Base-by-base conservation (phyloP, 495 filamentous ascomycete species). In the Hypoxylon lienhwacheense region DNA sequence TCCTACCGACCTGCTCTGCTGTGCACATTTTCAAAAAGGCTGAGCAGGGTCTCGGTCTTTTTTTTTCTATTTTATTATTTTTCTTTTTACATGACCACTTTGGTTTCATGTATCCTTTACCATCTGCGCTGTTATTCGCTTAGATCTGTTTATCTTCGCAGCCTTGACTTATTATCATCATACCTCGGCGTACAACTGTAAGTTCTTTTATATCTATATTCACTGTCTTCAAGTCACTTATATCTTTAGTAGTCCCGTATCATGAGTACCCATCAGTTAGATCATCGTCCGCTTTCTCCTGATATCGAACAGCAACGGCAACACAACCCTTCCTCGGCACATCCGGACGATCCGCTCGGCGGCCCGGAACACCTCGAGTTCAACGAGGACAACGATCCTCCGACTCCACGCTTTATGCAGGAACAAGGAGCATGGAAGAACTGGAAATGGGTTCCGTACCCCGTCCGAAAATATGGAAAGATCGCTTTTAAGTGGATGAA, bases 401-500 rank as follows among this genome's bases (percentile, higher is more conserved):
- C 49, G n/a, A 67, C 69, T 24, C 72, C 72, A 40, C 70, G 68
- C 45, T 72, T 73, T 45, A 64, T 73, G 59, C 68, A 75, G 60
- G 68, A 70, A 11, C 51, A 73, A 54, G 26, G 52, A 15, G 47
- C 61, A 14, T 66, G 56, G 55, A 65, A 64, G 42, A 51, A 56
- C 6, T 59, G 59, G 55, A 68, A 70, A 69, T 80, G 76, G 77
- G 68, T 81, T 4, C 78, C 79, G 1, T 73, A 76, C 50, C 71
- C 74, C 5, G 63, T 74, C 15, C 72, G 72, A 4, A 70, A 72
- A 32, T 60, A 72, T 40, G 45, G 56, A 26, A 69, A 64, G 42
- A 71, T 76, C 7, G 70, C 75, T 11, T 76, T 70, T 32, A 71
- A 71, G 33, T 95, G 89, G 88, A 70, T 85, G n/a, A 77, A 79